Base-by-base conservation (phyloP, 441 rosid genomes). In the Bruguiera hainesii region DNA sequence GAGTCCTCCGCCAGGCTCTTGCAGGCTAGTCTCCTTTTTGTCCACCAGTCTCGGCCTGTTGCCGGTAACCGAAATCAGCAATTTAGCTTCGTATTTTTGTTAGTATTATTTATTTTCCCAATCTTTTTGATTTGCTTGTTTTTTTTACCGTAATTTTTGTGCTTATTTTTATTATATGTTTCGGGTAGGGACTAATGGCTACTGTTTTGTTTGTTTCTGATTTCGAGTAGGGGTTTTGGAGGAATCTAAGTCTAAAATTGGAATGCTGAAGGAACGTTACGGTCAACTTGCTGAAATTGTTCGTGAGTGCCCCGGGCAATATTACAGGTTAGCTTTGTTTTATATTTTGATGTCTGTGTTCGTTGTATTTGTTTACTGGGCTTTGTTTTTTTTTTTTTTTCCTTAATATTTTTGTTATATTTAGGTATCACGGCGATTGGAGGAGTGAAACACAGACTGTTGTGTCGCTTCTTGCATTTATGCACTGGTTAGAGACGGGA, bases 351-450 rank as follows among this genome's bases (percentile, higher is more conserved):
- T 30, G 6, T 30, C 39, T 30, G 6, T n/a, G 21, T n/a, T 50
- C 55, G 18, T 21, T 31, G 39, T 2, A 55, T 25, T 62, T 63
- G 16, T n/a, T 61, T 65, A 25, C 23, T 50, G 31, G 9, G 9
- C 2, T 57, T 61, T 46, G 67, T 5, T 49, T 37, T 66, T 55
- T 5, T 42, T 56, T 70, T 64, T 31, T 6, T 4, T 39, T 61
- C 5, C 16, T 37, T 66, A 50, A 70, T 50, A 19, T 49, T 67
- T 33, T 64, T 16, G 71, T 71, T 75, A 9, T 57, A 13, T 61
- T 42, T 64, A 94, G 99, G 84, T 94, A 85, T 83, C 96, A 89
- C 79, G 93, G 91, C 56, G 99, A 91, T 77, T 94, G 99, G 99
- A 89, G 78, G 80, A 87, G 83, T 78, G 98, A 89, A 81, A 91